Evolutionary conservation across 148 eudicot genomes (phyloP).

Genomic region (Polygonum aviculare): DNA sequence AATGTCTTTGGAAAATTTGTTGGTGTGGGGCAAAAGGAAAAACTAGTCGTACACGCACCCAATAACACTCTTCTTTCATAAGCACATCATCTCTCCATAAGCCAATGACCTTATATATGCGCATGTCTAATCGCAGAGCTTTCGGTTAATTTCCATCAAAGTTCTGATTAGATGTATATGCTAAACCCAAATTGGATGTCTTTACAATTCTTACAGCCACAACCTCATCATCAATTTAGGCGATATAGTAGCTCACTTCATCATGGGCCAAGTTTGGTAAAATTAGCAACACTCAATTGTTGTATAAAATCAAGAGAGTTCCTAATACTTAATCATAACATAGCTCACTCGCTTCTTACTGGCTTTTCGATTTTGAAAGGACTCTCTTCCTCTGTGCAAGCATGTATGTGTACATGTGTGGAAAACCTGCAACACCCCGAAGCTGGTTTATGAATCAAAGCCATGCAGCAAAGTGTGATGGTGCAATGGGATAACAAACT

Average conservation of each 20-base stretch:
- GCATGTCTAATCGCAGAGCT: too few species aligned
- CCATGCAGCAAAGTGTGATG: background rate
- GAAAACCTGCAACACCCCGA: constrained; percentile 51
- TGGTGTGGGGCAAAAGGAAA: too few species aligned
- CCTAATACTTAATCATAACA: background rate
- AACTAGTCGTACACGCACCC: too few species aligned
- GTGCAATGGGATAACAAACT: background rate
- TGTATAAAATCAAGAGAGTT: background rate
- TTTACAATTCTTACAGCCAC: background rate
- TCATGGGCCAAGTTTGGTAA: background rate
- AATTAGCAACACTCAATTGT: background rate
- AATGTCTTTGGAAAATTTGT: too few species aligned
- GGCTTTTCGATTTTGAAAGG: constrained; percentile 63
- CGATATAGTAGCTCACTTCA: background rate
- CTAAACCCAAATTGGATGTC: background rate
- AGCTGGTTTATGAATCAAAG: background rate
- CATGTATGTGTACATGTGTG: constrained; percentile 83
- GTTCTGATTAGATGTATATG: background rate
- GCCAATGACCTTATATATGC: too few species aligned
- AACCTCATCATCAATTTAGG: background rate
- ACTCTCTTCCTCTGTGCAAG: constrained; percentile 83
- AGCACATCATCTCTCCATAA: too few species aligned
- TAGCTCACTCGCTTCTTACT: background rate
- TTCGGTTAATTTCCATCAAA: background rate
- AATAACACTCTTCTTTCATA: too few species aligned